Conservation (phyloP, 805 yeast genomes). For the Lachancea lanzarotensis region DNA sequence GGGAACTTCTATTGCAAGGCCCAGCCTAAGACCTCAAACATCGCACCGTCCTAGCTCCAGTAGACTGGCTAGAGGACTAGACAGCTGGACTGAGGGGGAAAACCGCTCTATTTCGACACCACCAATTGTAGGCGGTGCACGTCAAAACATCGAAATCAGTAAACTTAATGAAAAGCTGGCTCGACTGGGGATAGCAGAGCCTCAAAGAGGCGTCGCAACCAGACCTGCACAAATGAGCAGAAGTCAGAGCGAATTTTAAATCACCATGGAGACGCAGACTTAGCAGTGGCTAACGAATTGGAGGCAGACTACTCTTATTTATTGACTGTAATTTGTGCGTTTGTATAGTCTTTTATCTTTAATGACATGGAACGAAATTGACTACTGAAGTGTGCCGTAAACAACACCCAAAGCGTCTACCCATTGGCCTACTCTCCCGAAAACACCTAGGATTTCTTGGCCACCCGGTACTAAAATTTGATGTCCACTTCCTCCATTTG, state of each 20-base stretch:
- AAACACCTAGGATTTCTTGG: conserved; percentile 56
- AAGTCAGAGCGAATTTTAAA: conserved; percentile 15
- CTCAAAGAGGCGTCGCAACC: conserved; percentile 4
- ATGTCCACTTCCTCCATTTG: conserved; percentile 57
- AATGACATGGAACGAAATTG: conserved; percentile 7
- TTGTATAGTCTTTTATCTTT: neutral
- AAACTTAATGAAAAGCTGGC: conserved; percentile 30
- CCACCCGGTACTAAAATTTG: conserved; percentile 61
- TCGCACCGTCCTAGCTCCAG: conserved; percentile 5
- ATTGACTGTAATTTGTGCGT: neutral
- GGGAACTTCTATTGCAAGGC: conserved; percentile 4
- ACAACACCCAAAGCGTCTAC: conserved; percentile 65
- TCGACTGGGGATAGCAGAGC: conserved; percentile 16
- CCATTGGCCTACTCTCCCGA: conserved; percentile 68
- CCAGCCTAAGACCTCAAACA: conserved; percentile 5
- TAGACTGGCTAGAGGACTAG: conserved; percentile 4
- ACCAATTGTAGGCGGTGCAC: conserved; percentile 6
- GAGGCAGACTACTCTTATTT: neutral
- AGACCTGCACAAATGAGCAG: conserved; percentile 11
- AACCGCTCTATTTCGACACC: conserved; percentile 4
- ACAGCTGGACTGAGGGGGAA: neutral
- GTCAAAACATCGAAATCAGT: conserved; percentile 22
- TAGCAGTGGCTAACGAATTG: neutral
- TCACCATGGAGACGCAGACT: neutral
- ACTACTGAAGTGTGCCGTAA: conserved; percentile 33